A percentile compares a stretch with the other conserved stretches of the same genome.
These are phyloP conservation scores for Fusarium penzigii DNA, from an alignment of 2,329 filamentous ascomycete genomes.

Conservation along the genomic window DNA sequence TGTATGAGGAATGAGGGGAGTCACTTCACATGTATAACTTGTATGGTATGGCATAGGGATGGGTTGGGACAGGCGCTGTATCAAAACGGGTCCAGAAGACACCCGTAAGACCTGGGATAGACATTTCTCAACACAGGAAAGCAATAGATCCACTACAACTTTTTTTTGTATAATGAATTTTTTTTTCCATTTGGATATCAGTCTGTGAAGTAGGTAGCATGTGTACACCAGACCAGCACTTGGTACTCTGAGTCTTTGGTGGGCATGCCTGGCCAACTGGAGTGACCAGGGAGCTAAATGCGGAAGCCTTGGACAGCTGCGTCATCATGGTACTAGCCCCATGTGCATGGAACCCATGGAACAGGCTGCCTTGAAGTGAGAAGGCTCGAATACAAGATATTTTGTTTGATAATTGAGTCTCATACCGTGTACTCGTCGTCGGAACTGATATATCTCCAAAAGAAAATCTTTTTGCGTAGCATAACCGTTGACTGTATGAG, in stretches of 20 bases:
- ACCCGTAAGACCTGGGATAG: constrained; percentile 27
- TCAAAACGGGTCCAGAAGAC: constrained; percentile 25
- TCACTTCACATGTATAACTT: constrained; percentile 35
- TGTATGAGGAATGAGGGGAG: constrained; percentile 7
- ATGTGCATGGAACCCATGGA: constrained; percentile 7
- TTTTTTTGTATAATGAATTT: constrained; percentile 23
- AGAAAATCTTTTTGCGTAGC: too few species aligned
- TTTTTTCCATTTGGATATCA: too few species aligned
- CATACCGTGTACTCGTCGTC: too few species aligned
- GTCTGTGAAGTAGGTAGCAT: neutral
- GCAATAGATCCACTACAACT: constrained; percentile 34
- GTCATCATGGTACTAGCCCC: constrained; percentile 14
- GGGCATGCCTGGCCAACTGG: too few species aligned
- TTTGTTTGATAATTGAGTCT: too few species aligned
- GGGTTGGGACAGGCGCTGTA: constrained; percentile 28
- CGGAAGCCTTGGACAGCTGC: constrained; percentile 13
- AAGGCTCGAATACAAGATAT: too few species aligned
- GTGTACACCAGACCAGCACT: too few species aligned
- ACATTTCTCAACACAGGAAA: constrained; percentile 32
- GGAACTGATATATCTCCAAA: too few species aligned
- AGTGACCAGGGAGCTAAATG: neutral
- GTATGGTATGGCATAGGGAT: constrained; percentile 31
- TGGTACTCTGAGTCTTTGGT: too few species aligned
- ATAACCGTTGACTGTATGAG: too few species aligned
- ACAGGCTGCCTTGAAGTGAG: constrained; percentile 7